phyloP scores from a whole-genome alignment of 2,329 filamentous ascomycete genomes.

The Microdochium bolleyi region DNA sequence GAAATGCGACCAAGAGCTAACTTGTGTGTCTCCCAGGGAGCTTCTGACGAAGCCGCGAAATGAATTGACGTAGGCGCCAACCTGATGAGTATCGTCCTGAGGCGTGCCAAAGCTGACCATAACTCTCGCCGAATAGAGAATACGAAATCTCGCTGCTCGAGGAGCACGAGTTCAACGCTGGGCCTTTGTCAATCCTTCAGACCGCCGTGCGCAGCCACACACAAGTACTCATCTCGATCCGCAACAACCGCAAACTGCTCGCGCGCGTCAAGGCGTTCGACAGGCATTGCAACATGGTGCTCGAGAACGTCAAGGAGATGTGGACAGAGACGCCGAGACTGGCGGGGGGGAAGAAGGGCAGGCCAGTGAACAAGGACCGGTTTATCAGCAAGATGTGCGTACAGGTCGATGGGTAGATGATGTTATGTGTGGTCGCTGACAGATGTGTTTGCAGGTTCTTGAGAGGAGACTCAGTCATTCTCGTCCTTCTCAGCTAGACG shows the following conservation, averaged over 20 bases:
- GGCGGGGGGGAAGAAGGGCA: slow-evolving; percentile 79
- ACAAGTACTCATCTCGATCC: slow-evolving; percentile 93
- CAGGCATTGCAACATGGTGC: slow-evolving; percentile 97
- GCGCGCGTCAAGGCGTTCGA: slow-evolving; percentile 98
- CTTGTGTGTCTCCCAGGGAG: slow-evolving; percentile 48
- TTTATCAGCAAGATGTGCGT: slow-evolving; percentile 94
- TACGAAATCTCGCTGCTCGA: slow-evolving; percentile 54
- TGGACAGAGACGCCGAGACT: slow-evolving; percentile 91
- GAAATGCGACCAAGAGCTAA: slow-evolving; percentile 16
- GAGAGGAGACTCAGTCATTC: slow-evolving; percentile 78
- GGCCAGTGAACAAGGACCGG: slow-evolving; percentile 92
- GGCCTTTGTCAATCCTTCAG: slow-evolving; percentile 87
- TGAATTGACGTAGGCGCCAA: slow-evolving; percentile 76
- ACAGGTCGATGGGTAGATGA: background rate
- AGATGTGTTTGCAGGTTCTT: slow-evolving; percentile 54
- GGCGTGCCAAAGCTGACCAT: slow-evolving; percentile 9
- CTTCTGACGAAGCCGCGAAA: slow-evolving; percentile 80
- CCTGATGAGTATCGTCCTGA: slow-evolving; percentile 4
- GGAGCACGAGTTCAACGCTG: slow-evolving; percentile 72
- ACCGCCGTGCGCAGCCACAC: slow-evolving; percentile 91
- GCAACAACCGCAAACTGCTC: slow-evolving; percentile 96
- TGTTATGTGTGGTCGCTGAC: background rate
- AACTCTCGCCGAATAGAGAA: slow-evolving; percentile 27
- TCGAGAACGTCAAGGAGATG: slow-evolving; percentile 98
- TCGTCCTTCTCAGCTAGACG: slow-evolving; percentile 70